phyloP scores from a whole-genome alignment of 139 green algal species.

The Micractinium sp. region DNA sequence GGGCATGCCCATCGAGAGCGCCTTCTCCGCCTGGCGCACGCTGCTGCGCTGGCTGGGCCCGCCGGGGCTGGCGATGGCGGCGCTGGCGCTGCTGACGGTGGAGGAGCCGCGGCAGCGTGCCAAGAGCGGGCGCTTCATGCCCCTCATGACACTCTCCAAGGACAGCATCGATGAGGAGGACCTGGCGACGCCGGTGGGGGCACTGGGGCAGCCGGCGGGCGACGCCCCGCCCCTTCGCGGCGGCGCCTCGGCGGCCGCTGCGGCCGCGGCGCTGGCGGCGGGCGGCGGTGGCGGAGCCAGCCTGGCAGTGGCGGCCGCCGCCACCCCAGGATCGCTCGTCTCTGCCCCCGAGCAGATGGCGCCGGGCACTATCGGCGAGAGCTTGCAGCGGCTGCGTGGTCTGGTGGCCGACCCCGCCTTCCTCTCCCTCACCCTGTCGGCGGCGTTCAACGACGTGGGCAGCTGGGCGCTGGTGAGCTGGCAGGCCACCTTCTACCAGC shows the following conservation, averaged over 20 bases:
- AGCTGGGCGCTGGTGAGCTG: conserved; percentile 88
- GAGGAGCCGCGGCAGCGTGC: conserved; percentile 57
- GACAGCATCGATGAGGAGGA: conserved; percentile 19
- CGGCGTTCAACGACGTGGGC: conserved; percentile 88
- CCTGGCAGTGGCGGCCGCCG: not conserved
- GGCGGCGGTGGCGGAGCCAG: not conserved
- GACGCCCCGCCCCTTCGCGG: not conserved
- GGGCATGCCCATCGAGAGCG: conserved; percentile 25
- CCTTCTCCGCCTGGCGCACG: conserved; percentile 74
- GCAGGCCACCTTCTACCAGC: conserved; percentile 92
- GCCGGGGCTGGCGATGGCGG: conserved; percentile 69
- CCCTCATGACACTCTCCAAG: conserved; percentile 26
- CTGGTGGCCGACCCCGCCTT: conserved; percentile 62
- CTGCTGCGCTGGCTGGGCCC: conserved; percentile 72
- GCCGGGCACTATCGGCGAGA: not conserved
- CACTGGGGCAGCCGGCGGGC: not conserved
- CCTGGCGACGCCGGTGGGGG: not conserved
- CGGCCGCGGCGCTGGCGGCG: not conserved
- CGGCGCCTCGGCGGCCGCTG: not conserved
- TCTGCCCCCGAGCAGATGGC: not conserved
- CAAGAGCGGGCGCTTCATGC: conserved; percentile 26
- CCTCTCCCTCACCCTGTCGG: conserved; percentile 75
- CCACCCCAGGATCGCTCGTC: not conserved
- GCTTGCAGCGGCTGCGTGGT: conserved; percentile 23
- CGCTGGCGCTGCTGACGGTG: conserved; percentile 65